Conservation (phyloP, 345 rosid genomes). For the Cardamine resedifolia region DNA sequence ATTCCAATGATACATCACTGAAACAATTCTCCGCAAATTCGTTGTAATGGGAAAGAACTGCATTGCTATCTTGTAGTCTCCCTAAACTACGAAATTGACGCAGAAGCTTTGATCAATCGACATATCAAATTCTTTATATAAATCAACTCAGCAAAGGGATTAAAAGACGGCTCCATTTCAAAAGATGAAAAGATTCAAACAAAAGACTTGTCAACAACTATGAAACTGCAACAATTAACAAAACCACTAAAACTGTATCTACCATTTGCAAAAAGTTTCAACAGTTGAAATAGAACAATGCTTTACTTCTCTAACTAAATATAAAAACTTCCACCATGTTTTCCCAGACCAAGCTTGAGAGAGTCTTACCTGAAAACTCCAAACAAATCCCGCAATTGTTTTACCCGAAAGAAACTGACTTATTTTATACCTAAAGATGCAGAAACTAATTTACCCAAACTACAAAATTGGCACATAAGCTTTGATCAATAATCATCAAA, state of each 20-base stretch:
- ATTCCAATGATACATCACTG: slow-evolving; percentile 67
- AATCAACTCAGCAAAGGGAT: neutral
- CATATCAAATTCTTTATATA: neutral
- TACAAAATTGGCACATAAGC: slow-evolving; percentile 31
- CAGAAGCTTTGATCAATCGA: neutral
- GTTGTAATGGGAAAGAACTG: slow-evolving; percentile 84
- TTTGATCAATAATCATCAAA: neutral
- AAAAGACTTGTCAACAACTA: neutral
- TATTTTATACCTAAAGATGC: neutral
- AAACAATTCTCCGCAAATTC: slow-evolving; percentile 84
- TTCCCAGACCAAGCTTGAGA: no score
- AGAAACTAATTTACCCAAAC: slow-evolving; percentile 55
- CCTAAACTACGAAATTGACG: slow-evolving; percentile 61
- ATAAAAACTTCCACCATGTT: no score
- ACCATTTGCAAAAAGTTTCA: neutral
- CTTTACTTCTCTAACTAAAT: neutral
- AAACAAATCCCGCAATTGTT: no score
- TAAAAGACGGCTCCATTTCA: neutral
- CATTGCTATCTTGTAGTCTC: slow-evolving; percentile 93
- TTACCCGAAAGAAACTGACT: neutral
- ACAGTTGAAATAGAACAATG: neutral
- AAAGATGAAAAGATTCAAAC: neutral
- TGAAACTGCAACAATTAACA: neutral
- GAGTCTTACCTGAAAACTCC: no score
- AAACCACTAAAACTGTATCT: no score